These are phyloP conservation scores for Lagerstroemia fauriei DNA, from an alignment of 441 rosid species.

Conservation along the genomic window DNA sequence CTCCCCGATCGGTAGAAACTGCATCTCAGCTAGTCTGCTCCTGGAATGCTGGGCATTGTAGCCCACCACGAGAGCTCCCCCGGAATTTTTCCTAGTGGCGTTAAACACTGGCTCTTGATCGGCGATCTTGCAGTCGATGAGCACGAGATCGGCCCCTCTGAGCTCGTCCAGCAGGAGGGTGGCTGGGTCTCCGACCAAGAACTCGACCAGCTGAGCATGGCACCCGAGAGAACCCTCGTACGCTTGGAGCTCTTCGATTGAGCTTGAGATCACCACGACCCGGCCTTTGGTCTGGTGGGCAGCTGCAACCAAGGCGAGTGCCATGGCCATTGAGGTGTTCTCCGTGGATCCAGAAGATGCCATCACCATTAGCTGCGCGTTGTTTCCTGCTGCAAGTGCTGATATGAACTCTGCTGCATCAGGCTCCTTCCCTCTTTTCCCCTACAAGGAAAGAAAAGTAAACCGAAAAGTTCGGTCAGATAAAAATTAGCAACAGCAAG, in stretches of 20 bases:
- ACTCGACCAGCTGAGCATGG: constrained; percentile 29
- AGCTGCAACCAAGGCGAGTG: constrained; percentile 46
- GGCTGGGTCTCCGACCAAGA: constrained; percentile 38
- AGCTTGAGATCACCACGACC: constrained; percentile 33
- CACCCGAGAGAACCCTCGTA: constrained; percentile 27
- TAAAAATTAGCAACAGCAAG: no score
- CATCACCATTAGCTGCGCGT: constrained; percentile 47
- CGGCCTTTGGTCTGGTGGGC: constrained; percentile 49
- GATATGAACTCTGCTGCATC: constrained; percentile 39
- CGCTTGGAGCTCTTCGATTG: constrained; percentile 3
- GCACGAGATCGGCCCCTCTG: constrained; percentile 21
- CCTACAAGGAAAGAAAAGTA: constrained; percentile 34
- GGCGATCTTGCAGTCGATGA: constrained; percentile 42
- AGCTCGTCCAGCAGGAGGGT: constrained; percentile 33
- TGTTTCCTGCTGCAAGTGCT: constrained; percentile 22
- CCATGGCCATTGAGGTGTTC: constrained; percentile 2
- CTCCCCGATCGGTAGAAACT: constrained; percentile 49
- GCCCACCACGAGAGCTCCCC: constrained; percentile 42
- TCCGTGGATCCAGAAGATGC: constrained; percentile 26
- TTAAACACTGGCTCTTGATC: constrained; percentile 23
- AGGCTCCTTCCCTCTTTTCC: constrained; percentile 46
- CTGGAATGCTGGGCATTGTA: constrained; percentile 19
- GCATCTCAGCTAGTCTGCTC: constrained; percentile 28
- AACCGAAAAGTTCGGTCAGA: neutral
- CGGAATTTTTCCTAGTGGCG: constrained; percentile 33